These are phyloP conservation scores for Tetrapyrgos nigripes DNA, from an alignment of 1,284 basidiomycete genomes.

Conservation along the genomic window DNA sequence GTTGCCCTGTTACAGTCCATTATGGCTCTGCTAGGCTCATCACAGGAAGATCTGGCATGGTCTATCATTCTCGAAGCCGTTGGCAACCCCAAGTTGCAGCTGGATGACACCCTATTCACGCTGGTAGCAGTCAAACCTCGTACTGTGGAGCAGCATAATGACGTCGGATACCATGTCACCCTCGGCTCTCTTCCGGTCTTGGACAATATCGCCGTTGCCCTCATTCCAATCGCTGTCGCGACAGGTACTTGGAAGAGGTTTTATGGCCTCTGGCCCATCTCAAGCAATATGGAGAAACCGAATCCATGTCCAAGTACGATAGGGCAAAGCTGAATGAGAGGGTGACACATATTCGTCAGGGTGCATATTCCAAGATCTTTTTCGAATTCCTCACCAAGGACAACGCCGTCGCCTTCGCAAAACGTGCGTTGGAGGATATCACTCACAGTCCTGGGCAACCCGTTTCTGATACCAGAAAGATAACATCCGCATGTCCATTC, in stretches of 20 bases:
- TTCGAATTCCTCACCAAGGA: neutral
- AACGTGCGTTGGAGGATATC: neutral
- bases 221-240: constrained; percentile 18
- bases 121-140: constrained; percentile 18
- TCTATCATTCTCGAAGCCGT: constrained; percentile 17
- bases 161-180: constrained; percentile 15
- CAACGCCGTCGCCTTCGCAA: neutral
- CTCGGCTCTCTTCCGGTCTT: constrained; percentile 12
- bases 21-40: constrained; percentile 14
- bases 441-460: neutral
- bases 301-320: constrained; percentile 6
- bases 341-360: neutral
- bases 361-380: neutral
- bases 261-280: constrained; percentile 19
- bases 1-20: constrained; percentile 22
- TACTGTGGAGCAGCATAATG: neutral
- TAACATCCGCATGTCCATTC: neutral
- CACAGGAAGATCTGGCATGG: constrained; percentile 20
- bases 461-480: neutral
- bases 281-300: constrained; percentile 6
- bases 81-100: neutral
- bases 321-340: constrained; percentile 2
- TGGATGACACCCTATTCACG: constrained; percentile 16
- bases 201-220: constrained; percentile 16
- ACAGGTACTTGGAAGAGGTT: constrained; percentile 17